Evolutionary conservation across 768 basidiomycete genomes (phyloP).

Genomic region (Lactifluus hygrophoroides): DNA sequence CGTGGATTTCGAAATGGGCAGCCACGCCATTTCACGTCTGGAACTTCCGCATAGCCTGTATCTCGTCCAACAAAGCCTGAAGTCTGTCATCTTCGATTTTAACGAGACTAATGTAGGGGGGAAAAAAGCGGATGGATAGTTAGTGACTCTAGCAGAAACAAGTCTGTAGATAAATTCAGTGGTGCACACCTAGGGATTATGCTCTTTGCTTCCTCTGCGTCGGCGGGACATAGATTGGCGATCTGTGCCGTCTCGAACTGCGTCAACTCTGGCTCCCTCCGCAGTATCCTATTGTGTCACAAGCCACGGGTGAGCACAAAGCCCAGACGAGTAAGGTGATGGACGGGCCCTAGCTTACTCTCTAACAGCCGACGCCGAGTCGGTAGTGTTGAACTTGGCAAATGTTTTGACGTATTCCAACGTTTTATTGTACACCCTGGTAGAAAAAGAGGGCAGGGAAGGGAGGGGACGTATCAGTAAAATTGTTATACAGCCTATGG

Average conservation of each 20-base stretch:
- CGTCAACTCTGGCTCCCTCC: constrained; percentile 69
- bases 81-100: constrained; percentile 84
- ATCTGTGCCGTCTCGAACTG: constrained; percentile 92
- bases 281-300: constrained; percentile 51
- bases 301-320: constrained; percentile 1
- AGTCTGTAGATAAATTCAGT: not conserved
- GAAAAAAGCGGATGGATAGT: not conserved
- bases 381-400: constrained; percentile 81
- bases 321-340: not conserved
- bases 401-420: constrained; percentile 88
- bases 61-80: constrained; percentile 75
- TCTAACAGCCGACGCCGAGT: constrained; percentile 79
- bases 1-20: not conserved
- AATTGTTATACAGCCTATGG: too few relatives aligned
- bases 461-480: not conserved
- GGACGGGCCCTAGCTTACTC: constrained; percentile 3
- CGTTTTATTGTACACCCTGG: constrained; percentile 88
- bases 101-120: constrained; percentile 45
- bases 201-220: constrained; percentile 87
- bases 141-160: not conserved
- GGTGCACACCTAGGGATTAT: constrained; percentile 68
- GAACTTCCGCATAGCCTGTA: constrained; percentile 86
- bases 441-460: not conserved
- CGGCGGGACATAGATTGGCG: constrained; percentile 82
- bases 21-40: constrained; percentile 43